Evolutionary conservation across 2,329 filamentous ascomycete genomes (phyloP).

Genomic region (Sporothrix brasiliensis): DNA sequence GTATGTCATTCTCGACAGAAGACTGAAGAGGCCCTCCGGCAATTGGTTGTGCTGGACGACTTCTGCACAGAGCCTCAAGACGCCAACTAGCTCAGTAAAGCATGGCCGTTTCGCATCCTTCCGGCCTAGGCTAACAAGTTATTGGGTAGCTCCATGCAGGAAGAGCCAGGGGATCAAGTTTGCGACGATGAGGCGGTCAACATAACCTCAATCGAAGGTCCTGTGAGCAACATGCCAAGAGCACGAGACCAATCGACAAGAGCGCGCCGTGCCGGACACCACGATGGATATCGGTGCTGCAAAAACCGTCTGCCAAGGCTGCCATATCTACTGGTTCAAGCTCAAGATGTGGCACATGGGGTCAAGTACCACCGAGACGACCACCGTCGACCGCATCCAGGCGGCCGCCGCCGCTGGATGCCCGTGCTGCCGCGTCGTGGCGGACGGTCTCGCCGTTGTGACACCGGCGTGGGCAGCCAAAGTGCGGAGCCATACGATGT

Average conservation of each 20-base stretch:
- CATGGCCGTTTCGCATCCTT: slow-evolving; percentile 3
- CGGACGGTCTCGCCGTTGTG: not conserved
- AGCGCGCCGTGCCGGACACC: not conserved
- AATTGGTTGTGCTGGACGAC: not conserved
- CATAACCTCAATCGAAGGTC: not conserved
- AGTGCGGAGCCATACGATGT: not conserved
- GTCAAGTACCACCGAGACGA: not conserved
- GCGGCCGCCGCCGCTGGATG: not conserved
- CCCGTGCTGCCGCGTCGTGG: slow-evolving; percentile 17
- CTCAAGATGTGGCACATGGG: slow-evolving; percentile 27
- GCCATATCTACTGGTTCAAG: slow-evolving; percentile 25
- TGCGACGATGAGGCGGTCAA: not conserved
- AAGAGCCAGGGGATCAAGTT: not conserved
- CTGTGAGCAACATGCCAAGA: not conserved
- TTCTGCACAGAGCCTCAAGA: not conserved
- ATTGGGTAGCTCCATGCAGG: slow-evolving; percentile 5
- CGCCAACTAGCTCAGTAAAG: not conserved
- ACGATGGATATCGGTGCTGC: not conserved
- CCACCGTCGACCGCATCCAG: not conserved
- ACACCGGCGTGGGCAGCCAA: not conserved
- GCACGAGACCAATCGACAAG: not conserved
- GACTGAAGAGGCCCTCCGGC: not conserved
- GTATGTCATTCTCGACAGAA: not conserved
- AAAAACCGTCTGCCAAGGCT: slow-evolving; percentile 19
- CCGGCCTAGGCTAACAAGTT: not conserved